These are phyloP conservation scores for Platanthera guangdongensis DNA, from an alignment of 106 monocot genomes.

Conservation along the genomic window DNA sequence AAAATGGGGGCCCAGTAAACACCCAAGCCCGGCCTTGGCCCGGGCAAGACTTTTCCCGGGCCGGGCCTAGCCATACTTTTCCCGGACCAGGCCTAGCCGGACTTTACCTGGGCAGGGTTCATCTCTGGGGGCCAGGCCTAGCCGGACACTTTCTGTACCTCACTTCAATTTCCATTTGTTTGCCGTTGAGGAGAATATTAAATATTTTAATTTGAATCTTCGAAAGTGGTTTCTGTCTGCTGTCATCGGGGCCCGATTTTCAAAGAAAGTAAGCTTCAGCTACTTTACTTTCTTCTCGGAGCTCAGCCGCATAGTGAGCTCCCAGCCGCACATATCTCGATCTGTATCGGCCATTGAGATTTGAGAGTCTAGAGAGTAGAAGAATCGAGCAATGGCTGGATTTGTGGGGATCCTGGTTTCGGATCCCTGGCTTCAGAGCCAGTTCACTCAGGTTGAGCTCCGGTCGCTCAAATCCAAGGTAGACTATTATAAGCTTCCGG, in stretches of 20 bases:
- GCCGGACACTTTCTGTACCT: too few relatives aligned
- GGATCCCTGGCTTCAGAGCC: constrained; percentile 63
- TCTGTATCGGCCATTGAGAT: background rate
- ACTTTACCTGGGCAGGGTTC: too few relatives aligned
- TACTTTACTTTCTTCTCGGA: background rate
- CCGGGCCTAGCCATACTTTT: too few relatives aligned
- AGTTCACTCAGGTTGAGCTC: constrained; percentile 73
- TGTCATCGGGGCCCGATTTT: background rate
- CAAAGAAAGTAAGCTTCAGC: background rate
- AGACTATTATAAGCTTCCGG: background rate
- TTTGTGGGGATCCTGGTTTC: constrained; percentile 58
- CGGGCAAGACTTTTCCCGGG: too few relatives aligned
- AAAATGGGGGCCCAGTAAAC: too few relatives aligned
- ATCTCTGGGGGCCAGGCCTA: too few relatives aligned
- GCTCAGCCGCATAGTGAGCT: background rate
- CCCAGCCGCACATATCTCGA: background rate
- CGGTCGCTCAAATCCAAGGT: constrained; percentile 53
- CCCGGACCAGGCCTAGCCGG: too few relatives aligned
- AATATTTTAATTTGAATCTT: background rate
- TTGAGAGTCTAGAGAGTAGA: background rate
- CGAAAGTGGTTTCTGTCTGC: background rate
- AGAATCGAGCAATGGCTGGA: constrained; percentile 23
- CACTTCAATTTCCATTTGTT: background rate
- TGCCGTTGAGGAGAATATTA: background rate
- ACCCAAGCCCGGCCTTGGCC: too few relatives aligned